Evolutionary conservation across 129 eudicot species (phyloP).

Genomic region (Lactuca sativa): DNA sequence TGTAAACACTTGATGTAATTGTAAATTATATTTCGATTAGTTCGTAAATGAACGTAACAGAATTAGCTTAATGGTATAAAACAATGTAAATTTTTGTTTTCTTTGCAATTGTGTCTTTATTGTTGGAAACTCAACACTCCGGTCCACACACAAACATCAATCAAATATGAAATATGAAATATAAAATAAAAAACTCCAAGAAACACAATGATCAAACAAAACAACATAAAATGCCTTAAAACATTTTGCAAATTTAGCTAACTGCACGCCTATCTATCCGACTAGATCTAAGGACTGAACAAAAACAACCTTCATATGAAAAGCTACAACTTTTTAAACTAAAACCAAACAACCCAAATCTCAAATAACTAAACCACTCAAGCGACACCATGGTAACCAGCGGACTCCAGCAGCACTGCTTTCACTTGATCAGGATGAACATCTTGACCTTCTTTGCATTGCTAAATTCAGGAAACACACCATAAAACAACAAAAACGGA

Average conservation of each 20-base stretch:
- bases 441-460: constrained; percentile 89
- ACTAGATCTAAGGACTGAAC: background rate
- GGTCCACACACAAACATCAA: background rate
- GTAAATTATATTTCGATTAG: too few species aligned
- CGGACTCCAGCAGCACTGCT: constrained; percentile 73
- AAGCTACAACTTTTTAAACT: constrained; percentile 8
- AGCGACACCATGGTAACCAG: constrained; percentile 76
- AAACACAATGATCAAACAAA: constrained; percentile 5
- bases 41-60: too few species aligned
- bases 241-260: constrained; percentile 1
- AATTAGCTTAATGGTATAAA: too few species aligned
- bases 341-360: constrained; percentile 9
- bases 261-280: background rate
- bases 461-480: constrained; percentile 42
- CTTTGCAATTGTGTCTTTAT: too few species aligned
- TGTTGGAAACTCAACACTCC: too few species aligned
- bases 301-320: constrained; percentile 15
- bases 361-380: constrained; percentile 29
- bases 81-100: too few species aligned
- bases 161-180: background rate
- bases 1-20: too few species aligned
- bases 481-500: background rate
- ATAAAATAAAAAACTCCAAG: background rate
- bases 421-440: constrained; percentile 83
- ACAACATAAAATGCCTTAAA: constrained; percentile 9